Base-by-base conservation (phyloP, 1,284 basidiomycete species). In the Rhodotorula sp. region DNA sequence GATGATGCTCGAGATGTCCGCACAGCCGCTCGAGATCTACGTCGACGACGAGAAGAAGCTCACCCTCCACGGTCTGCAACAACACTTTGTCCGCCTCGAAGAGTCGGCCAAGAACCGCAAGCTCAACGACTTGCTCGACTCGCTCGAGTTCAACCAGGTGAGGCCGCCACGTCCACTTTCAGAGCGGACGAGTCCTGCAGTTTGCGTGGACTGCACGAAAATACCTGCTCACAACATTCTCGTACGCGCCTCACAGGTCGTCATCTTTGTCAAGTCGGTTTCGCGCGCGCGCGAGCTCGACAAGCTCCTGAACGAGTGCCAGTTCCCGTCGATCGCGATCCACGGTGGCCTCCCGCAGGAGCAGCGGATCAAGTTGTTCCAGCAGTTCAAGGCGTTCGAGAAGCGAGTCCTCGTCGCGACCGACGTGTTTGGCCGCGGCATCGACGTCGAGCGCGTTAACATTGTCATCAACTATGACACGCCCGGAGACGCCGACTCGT, bases 11-110 rank as follows among this genome's bases (percentile, higher is more conserved):
- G 26, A 10, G 12, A 12, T 7, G n/a, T 29, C 16, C 31, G 2
- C 57, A 31, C 79, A 98, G 96, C 97, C 97, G 29, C 88, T 99
- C 62, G 97, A 99, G 84, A 99, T 99, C 77, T 99, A 99, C 82
- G 95, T 99, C 69, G 97, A 99, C 80, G 97, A 99, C 81, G 97
- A 99, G 85, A 97, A 97, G 70, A 99, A 99, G 84, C 84, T 99
- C 71, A 99, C 97, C 2, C 87, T 99, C 47, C 97, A 99, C 83
- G 97, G 97, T 78, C 87, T 99, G 7, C 97, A 99, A 83, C 97
- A 99, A 84, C 95, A 99, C 83, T 99, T 94, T 81, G 92, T 99
- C 77, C 94, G 95, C 83, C 85, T 97, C 43, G 95, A 97, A 78
- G 97, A 99, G 84, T 87, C 87, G 57, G 89, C 88, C 72, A 99